Percentiles rank a stretch among this genome's conserved stretches.
Evolutionary conservation across 1,284 basidiomycete genomes (phyloP).

Genomic region (Termitomyces sp.): DNA sequence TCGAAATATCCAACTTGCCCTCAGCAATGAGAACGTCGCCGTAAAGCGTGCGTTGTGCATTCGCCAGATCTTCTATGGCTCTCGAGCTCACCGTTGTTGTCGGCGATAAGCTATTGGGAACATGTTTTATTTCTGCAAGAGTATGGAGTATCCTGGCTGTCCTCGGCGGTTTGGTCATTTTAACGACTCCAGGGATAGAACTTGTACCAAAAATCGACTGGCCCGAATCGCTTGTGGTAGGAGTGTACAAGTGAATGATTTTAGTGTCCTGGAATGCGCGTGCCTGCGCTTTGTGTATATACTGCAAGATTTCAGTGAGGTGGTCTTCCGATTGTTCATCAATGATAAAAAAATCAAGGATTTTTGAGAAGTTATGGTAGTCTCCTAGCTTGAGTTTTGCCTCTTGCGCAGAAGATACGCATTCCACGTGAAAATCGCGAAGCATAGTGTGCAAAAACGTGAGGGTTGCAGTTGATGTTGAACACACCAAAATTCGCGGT

Average conservation of each 20-base stretch:
- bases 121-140: constrained; percentile 53
- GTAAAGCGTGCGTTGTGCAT: constrained; percentile 48
- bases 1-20: constrained; percentile 32
- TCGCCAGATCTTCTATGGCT: constrained; percentile 39
- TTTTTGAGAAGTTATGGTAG: constrained; percentile 26
- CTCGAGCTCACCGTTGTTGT: constrained; percentile 33
- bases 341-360: constrained; percentile 59
- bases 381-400: constrained; percentile 36
- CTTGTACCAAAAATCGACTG: constrained; percentile 44
- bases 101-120: constrained; percentile 39
- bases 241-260: constrained; percentile 66
- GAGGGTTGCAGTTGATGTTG: constrained; percentile 51
- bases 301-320: constrained; percentile 47
- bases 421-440: constrained; percentile 43
- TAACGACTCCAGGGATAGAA: constrained; percentile 50
- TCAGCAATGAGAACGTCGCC: constrained; percentile 68
- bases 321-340: constrained; percentile 59
- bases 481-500: constrained; percentile 50
- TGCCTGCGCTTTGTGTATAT: constrained; percentile 36
- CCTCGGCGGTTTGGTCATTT: constrained; percentile 67
- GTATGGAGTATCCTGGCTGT: constrained; percentile 54
- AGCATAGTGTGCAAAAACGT: constrained; percentile 54
- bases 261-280: constrained; percentile 47
- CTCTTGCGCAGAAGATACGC: constrained; percentile 40
- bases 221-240: constrained; percentile 51